Evolutionary conservation across 2,329 filamentous ascomycete genomes (phyloP).

Genomic region (Cercospora zeina): DNA sequence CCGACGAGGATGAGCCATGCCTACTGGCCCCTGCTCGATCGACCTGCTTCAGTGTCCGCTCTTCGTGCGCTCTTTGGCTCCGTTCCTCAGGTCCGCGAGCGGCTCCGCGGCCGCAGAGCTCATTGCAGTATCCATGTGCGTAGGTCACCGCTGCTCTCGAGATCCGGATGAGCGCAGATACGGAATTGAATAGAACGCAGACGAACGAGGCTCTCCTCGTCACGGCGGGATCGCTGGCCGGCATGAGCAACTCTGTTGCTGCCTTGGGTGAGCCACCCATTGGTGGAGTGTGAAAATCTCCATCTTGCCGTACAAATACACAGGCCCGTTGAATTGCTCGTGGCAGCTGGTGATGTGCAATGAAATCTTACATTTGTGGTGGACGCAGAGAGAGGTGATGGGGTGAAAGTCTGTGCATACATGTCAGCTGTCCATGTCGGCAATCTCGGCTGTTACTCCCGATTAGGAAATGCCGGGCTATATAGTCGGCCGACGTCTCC

Average conservation of each 20-base stretch:
- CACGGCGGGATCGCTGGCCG: neutral
- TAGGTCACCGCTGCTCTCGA: neutral
- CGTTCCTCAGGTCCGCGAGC: neutral
- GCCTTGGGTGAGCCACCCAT: neutral
- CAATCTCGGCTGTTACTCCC: too few relatives aligned
- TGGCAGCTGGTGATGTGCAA: too few relatives aligned
- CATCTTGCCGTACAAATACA: too few relatives aligned
- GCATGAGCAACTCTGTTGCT: neutral
- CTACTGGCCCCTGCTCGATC: neutral
- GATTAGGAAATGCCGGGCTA: too few relatives aligned
- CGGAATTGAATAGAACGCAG: neutral
- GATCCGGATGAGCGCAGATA: neutral
- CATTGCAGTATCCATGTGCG: neutral
- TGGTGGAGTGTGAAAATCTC: neutral
- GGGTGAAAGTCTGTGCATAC: too few relatives aligned
- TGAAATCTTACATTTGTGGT: too few relatives aligned
- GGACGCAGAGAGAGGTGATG: too few relatives aligned
- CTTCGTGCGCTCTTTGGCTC: neutral
- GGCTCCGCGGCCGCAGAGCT: neutral
- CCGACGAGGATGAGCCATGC: neutral
- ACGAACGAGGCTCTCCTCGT: neutral
- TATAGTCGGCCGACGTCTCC: too few relatives aligned
- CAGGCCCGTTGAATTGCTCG: too few relatives aligned
- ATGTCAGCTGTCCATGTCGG: too few relatives aligned
- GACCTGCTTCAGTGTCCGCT: neutral